Base-by-base conservation (phyloP, 2,329 filamentous ascomycete genomes). In the Colletotrichum godetiae region DNA sequence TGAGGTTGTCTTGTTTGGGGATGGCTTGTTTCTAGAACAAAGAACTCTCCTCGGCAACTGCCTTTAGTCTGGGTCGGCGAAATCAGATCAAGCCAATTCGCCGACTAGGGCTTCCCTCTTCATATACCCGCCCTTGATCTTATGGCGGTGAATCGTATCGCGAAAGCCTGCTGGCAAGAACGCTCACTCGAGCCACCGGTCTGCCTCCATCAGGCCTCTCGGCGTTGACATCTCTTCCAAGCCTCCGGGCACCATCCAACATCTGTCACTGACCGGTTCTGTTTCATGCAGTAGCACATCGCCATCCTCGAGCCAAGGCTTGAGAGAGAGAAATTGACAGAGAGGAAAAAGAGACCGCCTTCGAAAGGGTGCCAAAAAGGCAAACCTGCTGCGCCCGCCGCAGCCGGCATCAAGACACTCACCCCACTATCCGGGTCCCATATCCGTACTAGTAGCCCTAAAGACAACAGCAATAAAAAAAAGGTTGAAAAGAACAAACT, bases 61-160 rank as follows among this genome's bases (percentile, higher is more conserved):
- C 15, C 46, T 70, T 35, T 35, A 24, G 46, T n/a, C 15, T 57
- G 24, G 31, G 46, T 60, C 10, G 29, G 60, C 27, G 46, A 49
- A n/a, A 24, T n/a, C 5, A 65, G 15, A 56, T 49, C 29, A 13
- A 57, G 29, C 15, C 55, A 56, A 27, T 35, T 35, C 63, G 55
- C 66, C 52, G 58, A 55, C 52, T 42, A 27, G 19, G 49, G 29
- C 31, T 22, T 42, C 8, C 35, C 56, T 35, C 35, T 46, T 61
- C 67, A 65, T 71, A 70, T 61, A 66, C 29, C 42, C 5, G 35
- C 7, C 11, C n/a, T 37, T 29, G 29, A 55, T 49, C 10, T 29
- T 31, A 13, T 65, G 60, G 71, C 67, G 71, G 67, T 71, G 67
- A 73, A 66, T 29, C 13, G 22, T 29, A 66, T 42, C 60, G 61